Percentiles rank a stretch among this genome's conserved stretches.
These are phyloP conservation scores for Annulohypoxylon truncatum DNA, from an alignment of 2,329 filamentous ascomycete genomes.

Conservation along the genomic window DNA sequence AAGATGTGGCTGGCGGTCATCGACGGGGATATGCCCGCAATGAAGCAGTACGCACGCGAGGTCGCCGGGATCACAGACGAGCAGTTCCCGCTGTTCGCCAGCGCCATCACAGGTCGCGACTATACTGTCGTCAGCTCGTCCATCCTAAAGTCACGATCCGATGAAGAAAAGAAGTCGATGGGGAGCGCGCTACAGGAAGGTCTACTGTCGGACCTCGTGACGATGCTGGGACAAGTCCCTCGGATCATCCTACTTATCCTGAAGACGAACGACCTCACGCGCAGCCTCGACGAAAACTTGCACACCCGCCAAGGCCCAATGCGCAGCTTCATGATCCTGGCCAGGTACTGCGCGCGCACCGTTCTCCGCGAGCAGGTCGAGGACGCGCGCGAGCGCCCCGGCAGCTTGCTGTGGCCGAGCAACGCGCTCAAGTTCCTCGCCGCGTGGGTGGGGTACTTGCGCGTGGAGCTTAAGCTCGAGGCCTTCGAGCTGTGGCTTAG, in stretches of 20 bases:
- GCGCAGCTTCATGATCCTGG: slow-evolving; percentile 74
- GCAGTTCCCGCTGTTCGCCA: slow-evolving; percentile 94
- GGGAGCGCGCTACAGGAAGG: slow-evolving; percentile 86
- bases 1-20: slow-evolving; percentile 98
- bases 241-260: slow-evolving; percentile 93
- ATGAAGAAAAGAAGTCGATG: slow-evolving; percentile 87
- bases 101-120: slow-evolving; percentile 94
- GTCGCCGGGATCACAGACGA: slow-evolving; percentile 90
- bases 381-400: slow-evolving; percentile 59
- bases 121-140: slow-evolving; percentile 78
- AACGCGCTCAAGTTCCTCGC: slow-evolving; percentile 66
- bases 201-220: slow-evolving; percentile 87
- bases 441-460: slow-evolving; percentile 68
- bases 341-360: slow-evolving; percentile 74
- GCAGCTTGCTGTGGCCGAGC: slow-evolving; percentile 68
- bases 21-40: slow-evolving; percentile 83
- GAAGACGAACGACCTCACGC: slow-evolving; percentile 97
- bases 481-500: slow-evolving; percentile 71
- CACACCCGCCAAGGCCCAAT: slow-evolving; percentile 77
- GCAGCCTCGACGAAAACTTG: slow-evolving; percentile 90
- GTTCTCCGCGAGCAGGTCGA: slow-evolving; percentile 74
- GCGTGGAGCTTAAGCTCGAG: slow-evolving; percentile 72
- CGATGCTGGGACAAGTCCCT: slow-evolving; percentile 88
- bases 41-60: slow-evolving; percentile 89
- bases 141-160: slow-evolving; percentile 69